Percentiles rank a stretch among this genome's conserved stretches.
Evolutionary conservation across 2,329 filamentous ascomycete species (phyloP).

Genomic region (Paecilomyces fulvus): DNA sequence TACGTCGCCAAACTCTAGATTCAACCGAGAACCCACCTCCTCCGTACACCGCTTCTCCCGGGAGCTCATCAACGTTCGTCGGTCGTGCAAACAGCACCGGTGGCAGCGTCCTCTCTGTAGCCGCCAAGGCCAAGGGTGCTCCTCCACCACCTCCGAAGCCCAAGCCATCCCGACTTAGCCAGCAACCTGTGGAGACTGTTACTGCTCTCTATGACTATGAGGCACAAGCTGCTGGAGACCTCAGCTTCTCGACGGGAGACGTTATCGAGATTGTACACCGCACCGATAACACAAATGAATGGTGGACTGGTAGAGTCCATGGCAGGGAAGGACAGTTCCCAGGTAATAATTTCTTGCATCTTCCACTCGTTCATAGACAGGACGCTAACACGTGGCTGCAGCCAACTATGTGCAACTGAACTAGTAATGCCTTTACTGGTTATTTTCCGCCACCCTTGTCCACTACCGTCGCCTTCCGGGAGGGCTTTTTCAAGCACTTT

Average conservation of each 20-base stretch:
- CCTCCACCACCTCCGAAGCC: constrained; percentile 65
- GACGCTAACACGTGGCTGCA: constrained; percentile 11
- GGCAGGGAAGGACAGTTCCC: constrained; percentile 88
- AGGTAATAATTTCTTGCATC: constrained; percentile 55
- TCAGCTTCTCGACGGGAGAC: constrained; percentile 84
- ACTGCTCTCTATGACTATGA: constrained; percentile 95
- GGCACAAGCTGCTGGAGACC: constrained; percentile 85
- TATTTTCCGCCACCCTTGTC: too few species aligned
- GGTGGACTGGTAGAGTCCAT: constrained; percentile 81
- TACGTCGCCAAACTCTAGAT: constrained; percentile 32
- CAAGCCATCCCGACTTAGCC: constrained; percentile 68
- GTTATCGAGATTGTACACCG: constrained; percentile 77
- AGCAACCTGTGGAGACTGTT: constrained; percentile 63
- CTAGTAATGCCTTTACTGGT: constrained; percentile 1
- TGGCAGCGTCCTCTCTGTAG: constrained; percentile 39
- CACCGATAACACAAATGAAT: constrained; percentile 90
- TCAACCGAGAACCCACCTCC: constrained; percentile 57
- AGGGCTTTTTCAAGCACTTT: not conserved
- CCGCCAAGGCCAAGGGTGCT: constrained; percentile 56
- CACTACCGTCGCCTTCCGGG: not conserved
- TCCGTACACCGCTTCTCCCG: constrained; percentile 53
- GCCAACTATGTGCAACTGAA: constrained; percentile 32
- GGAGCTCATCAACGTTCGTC: constrained; percentile 24
- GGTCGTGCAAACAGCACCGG: constrained; percentile 34
- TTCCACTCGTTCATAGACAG: not conserved